Conservation (phyloP, 2,329 filamentous ascomycete species). For the Fusarium sp. region DNA sequence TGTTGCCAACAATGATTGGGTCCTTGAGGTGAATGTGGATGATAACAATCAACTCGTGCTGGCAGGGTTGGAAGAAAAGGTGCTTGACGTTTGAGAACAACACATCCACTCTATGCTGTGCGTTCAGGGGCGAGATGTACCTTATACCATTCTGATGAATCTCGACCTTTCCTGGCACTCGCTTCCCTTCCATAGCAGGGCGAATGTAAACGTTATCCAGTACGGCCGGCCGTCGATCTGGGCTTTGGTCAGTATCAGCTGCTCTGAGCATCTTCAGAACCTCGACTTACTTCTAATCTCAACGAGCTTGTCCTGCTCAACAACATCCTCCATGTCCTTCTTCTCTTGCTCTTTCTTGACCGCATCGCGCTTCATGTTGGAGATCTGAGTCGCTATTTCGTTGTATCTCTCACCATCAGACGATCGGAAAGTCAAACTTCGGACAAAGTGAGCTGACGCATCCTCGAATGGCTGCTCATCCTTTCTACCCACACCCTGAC, state of each 20-base stretch:
- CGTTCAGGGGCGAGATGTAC: constrained; percentile 84
- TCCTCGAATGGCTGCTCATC: constrained; percentile 99
- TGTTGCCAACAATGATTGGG: constrained; percentile 96
- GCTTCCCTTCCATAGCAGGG: constrained; percentile 95
- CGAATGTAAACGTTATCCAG: constrained; percentile 96
- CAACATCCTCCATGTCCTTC: constrained; percentile 99
- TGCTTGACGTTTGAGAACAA: constrained; percentile 99
- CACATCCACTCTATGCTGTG: constrained; percentile 87
- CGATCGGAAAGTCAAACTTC: constrained; percentile 94
- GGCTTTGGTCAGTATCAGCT: constrained; percentile 53
- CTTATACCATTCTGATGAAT: constrained; percentile 99
- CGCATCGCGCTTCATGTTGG: constrained; percentile 93
- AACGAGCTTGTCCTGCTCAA: constrained; percentile 96
- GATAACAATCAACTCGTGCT: constrained; percentile 95
- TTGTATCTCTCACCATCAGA: constrained; percentile 88
- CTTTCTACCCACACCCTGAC: constrained; percentile 95
- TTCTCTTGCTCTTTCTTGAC: constrained; percentile 96
- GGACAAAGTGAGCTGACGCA: constrained; percentile 91
- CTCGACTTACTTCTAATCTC: constrained; percentile 83
- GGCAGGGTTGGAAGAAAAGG: constrained; percentile 97
- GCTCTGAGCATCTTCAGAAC: too few species aligned
- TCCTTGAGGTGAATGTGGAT: constrained; percentile 99
- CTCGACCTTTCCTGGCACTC: constrained; percentile 93
- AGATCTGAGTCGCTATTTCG: constrained; percentile 91
- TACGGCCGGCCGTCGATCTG: constrained; percentile 87